Percentiles rank a stretch among this genome's conserved stretches.
Evolutionary conservation across 768 basidiomycete genomes (phyloP).

Genomic region (Lactifluus echinatus): DNA sequence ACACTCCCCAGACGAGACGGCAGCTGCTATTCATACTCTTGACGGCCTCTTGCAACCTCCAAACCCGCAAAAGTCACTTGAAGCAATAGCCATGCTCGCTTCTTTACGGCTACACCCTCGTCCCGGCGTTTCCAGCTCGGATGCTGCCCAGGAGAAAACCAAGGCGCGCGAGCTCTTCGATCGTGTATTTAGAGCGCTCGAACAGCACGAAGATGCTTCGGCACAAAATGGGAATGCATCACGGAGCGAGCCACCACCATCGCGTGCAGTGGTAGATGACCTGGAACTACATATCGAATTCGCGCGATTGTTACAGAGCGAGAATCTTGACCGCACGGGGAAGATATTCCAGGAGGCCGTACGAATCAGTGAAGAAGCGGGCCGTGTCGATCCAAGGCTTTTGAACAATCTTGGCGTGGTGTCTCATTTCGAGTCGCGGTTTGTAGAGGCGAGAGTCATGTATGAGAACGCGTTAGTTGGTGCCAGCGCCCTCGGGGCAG

Average conservation of each 20-base stretch:
- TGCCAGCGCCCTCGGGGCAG: constrained; percentile 38
- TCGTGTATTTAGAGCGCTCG: constrained; percentile 56
- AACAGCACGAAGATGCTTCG: constrained; percentile 46
- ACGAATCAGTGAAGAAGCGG: constrained; percentile 44
- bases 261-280: constrained; percentile 51
- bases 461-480: constrained; percentile 70
- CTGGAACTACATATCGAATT: constrained; percentile 87
- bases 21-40: constrained; percentile 78
- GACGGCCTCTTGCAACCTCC: constrained; percentile 67
- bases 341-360: constrained; percentile 70
- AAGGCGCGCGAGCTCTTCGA: constrained; percentile 81
- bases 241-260: constrained; percentile 11
- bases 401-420: constrained; percentile 77
- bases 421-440: constrained; percentile 57
- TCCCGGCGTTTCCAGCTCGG: constrained; percentile 67
- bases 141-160: constrained; percentile 59
- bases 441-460: constrained; percentile 46
- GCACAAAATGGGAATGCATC: constrained; percentile 23
- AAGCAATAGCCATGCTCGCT: constrained; percentile 85
- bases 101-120: constrained; percentile 79
- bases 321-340: constrained; percentile 63
- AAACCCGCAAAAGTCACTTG: constrained; percentile 57
- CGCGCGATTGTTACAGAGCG: constrained; percentile 80
- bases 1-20: constrained; percentile 53
- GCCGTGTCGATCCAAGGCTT: constrained; percentile 52